phyloP scores from a whole-genome alignment of 192 early-diverging fungal genomes.

The Coemansia reversa region DNA sequence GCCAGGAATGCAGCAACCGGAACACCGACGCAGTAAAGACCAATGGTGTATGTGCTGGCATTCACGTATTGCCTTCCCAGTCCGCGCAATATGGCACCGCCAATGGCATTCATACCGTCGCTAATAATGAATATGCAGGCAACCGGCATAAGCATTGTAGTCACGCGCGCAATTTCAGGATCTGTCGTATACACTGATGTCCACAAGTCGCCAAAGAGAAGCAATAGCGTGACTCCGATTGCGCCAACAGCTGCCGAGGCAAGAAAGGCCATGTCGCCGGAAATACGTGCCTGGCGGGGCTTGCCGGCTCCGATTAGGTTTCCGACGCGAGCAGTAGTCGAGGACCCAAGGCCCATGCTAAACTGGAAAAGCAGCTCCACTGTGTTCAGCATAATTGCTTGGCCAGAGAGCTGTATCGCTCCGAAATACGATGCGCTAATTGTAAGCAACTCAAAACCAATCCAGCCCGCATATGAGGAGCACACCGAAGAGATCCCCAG shows the following conservation, averaged over 20 bases:
- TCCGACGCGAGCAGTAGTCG: conserved; percentile 78
- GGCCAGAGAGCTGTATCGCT: conserved; percentile 72
- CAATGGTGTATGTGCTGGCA: conserved; percentile 48
- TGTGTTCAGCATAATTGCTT: conserved; percentile 70
- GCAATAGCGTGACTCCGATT: conserved; percentile 58
- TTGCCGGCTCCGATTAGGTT: conserved; percentile 65
- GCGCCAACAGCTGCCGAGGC: conserved; percentile 57
- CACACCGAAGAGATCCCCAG: conserved; percentile 79
- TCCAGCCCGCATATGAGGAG: conserved; percentile 80
- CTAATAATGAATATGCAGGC: conserved; percentile 38
- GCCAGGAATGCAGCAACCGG: conserved; percentile 55
- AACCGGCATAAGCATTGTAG: conserved; percentile 35
- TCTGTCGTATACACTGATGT: conserved; percentile 60
- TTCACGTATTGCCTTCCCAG: conserved; percentile 56
- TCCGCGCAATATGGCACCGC: conserved; percentile 58
- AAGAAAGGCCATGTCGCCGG: conserved; percentile 55
- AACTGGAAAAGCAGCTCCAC: conserved; percentile 71
- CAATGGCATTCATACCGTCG: conserved; percentile 60
- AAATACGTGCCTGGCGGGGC: conserved; percentile 55
- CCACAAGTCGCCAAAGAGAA: conserved; percentile 57
- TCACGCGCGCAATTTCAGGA: conserved; percentile 23
- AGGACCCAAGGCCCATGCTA: conserved; percentile 75
- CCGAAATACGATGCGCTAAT: conserved; percentile 76
- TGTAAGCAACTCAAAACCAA: conserved; percentile 73
- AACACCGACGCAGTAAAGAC: conserved; percentile 53